Conservation (phyloP, 768 basidiomycete species). For the Psilocybe cyanescens region DNA sequence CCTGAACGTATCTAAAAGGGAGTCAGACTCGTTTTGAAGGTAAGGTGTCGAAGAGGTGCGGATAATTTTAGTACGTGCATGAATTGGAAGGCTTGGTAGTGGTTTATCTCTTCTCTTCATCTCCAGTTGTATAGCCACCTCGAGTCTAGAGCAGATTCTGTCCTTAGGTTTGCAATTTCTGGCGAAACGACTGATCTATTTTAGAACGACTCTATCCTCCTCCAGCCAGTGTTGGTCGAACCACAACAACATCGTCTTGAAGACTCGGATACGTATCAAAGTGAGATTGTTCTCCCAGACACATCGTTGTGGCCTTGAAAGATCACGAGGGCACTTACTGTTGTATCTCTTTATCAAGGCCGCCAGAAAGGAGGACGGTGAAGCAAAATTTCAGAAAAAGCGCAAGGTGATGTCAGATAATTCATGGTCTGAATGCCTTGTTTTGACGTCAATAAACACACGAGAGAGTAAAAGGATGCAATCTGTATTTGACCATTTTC, state of each 20-base stretch:
- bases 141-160: neutral
- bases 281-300: slow-evolving; percentile 1
- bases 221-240: slow-evolving; percentile 11
- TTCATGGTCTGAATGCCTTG: slow-evolving; percentile 39
- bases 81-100: no score
- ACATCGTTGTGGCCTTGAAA: slow-evolving; percentile 29
- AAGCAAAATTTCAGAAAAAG: slow-evolving; percentile 73
- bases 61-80: no score
- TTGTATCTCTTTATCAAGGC: neutral
- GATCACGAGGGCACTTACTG: slow-evolving; percentile 35
- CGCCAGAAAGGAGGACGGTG: slow-evolving; percentile 35
- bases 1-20: neutral
- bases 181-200: neutral
- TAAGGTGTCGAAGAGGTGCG: no score
- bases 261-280: slow-evolving; percentile 10
- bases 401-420: slow-evolving; percentile 63
- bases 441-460: slow-evolving; percentile 49
- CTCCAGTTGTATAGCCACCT: neutral
- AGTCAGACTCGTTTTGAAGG: no score
- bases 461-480: slow-evolving; percentile 41
- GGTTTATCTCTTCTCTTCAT: neutral
- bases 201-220: neutral
- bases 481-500: slow-evolving; percentile 30
- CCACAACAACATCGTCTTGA: slow-evolving; percentile 10
- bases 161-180: neutral